Evolutionary conservation across 805 yeast species (phyloP).

Genomic region (Torulaspora microellipsoides): DNA sequence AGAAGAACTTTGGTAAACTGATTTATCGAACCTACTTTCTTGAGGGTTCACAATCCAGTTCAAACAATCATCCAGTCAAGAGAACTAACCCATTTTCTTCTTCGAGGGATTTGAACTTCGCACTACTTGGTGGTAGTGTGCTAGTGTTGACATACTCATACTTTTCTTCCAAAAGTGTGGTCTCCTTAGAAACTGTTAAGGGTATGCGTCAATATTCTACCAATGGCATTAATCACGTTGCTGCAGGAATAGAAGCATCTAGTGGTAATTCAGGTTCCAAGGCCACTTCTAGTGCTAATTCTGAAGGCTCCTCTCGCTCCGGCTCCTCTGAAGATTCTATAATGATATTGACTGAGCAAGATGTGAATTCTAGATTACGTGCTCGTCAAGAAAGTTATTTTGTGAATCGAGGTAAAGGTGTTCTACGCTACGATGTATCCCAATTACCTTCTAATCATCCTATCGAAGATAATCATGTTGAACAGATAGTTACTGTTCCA

Average conservation of each 20-base stretch:
- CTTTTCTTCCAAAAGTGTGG: constrained; percentile 14
- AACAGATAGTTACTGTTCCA: constrained; percentile 70
- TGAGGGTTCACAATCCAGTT: constrained; percentile 1
- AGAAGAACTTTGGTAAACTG: constrained; percentile 15
- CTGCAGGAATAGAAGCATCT: background rate
- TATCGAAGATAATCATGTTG: constrained; percentile 90
- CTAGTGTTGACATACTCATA: constrained; percentile 19
- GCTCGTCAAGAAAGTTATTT: constrained; percentile 73
- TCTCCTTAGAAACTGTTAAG: constrained; percentile 27
- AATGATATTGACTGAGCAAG: constrained; percentile 57
- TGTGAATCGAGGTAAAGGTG: constrained; percentile 84
- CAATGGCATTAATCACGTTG: background rate
- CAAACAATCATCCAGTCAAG: constrained; percentile 2
- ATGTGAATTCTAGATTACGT: constrained; percentile 64
- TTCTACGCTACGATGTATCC: constrained; percentile 78
- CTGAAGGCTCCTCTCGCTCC: background rate
- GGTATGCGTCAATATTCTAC: constrained; percentile 26
- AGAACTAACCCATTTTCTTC: constrained; percentile 5
- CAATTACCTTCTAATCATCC: constrained; percentile 91
- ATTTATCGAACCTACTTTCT: constrained; percentile 16
- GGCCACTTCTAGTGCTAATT: background rate
- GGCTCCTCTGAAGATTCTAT: constrained; percentile 28
- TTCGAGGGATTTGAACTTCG: constrained; percentile 12
- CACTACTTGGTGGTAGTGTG: constrained; percentile 16
- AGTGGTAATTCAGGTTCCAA: background rate